Evolutionary conservation across 2,329 filamentous ascomycete genomes (phyloP), one percentile per base, ranked within the genome.

Genomic region (Ilyonectria mors-panacis): DNA sequence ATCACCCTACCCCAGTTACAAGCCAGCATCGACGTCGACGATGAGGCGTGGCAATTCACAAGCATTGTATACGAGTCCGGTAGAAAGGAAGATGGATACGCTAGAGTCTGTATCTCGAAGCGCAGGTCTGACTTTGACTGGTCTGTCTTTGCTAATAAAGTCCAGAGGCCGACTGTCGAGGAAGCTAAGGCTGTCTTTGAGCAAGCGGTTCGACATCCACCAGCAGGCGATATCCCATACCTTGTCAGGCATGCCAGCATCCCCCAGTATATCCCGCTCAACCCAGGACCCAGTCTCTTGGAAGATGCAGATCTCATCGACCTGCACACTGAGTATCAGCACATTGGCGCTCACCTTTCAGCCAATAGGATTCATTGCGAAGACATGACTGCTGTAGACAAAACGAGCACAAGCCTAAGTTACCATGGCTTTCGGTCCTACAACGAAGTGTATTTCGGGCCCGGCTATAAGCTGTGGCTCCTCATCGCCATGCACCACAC

Each of bases 371-470:
- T 60, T 6, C 58, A 60, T 51, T 50, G 47, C 6, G 58, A 60
- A 51, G 58, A 60, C 15, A 19, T 26, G 45, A 60, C 58, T 21
- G 33, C 45, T 19, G 19, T 28, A 50, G 45, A 51, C 33, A n/a
- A 28, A 51, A 39, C 15, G 23, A 35, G 26, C 26, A 19, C 33
- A 5, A 23, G 15, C 4, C 30, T 21, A 6, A 17, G 7, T 12
- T 50, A 50, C 26, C 47, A 60, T 28, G 58, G 58, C 47, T 53
- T 60, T 30, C 47, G 58, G 19, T 60, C 58, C 17, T 60, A 60
- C 17, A 60, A 60, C n/a, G 58, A 60, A n/a, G 58, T 60, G 28
- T 60, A 60, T 21, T 44, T 51, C 21, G 58, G 47, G 12, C 47
- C 47, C 12, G 47, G 58, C 13, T 51, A 51, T 33, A 60, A 60